phyloP scores from a whole-genome alignment of 2,329 filamentous ascomycete genomes.

The Fusarium pseudonygamai region DNA sequence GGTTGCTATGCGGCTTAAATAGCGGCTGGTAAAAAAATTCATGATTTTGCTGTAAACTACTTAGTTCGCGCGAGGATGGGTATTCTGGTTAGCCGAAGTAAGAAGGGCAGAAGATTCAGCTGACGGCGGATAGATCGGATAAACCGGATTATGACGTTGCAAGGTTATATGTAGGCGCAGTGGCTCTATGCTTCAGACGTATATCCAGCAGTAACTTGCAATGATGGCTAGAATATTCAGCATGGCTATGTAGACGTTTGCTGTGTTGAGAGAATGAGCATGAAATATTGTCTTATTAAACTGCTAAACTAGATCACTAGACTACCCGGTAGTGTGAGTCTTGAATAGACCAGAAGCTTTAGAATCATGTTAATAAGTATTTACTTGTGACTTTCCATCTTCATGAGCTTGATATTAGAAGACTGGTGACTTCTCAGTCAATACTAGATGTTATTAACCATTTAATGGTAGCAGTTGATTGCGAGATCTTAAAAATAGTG shows the following conservation, averaged over 20 bases:
- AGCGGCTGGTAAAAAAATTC: not conserved
- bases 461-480: accelerated
- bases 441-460: accelerated
- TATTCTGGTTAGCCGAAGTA: not conserved
- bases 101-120: not conserved
- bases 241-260: no score
- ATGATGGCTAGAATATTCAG: no score
- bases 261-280: accelerated
- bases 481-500: accelerated
- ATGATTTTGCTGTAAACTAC: not conserved
- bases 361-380: accelerated
- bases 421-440: accelerated
- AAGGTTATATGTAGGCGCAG: not conserved
- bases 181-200: no score
- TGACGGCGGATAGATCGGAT: not conserved
- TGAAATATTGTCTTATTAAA: no score
- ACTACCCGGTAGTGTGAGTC: not conserved
- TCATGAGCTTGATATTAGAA: accelerated
- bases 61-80: not conserved
- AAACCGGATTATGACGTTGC: not conserved
- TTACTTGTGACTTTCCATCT: accelerated
- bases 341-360: not conserved
- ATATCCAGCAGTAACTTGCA: no score
- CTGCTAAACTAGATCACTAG: no score
- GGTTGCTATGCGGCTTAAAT: not conserved